Evolutionary conservation across 192 early-diverging fungal genomes (phyloP), one percentile per base, ranked within the genome.

Genomic region (Podochytrium sp.): DNA sequence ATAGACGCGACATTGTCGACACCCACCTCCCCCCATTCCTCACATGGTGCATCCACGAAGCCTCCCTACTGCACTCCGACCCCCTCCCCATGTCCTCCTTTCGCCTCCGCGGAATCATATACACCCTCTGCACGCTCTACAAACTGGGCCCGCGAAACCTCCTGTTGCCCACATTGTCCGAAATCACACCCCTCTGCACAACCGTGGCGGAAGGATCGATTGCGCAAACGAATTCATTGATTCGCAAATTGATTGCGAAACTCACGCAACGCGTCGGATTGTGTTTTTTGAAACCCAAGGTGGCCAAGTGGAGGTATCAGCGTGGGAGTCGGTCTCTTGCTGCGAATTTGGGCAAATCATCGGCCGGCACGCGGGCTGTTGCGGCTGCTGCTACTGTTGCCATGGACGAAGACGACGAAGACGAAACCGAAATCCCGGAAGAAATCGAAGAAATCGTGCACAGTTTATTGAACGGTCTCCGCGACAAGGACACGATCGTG

Each of bases 401-500:
- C n/a, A 47, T 25, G 0, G 74, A 82, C 55, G 77, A 70, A 6
- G 84, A 85, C 3, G 71, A 79, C 18, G 90, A 91, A 3, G 84
- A 90, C 4, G 84, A 91, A 40, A 83, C 82, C 35, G 93, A 96
- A 50, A 82, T 97, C 14, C 89, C 97, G 3, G 92, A 93, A 40
- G 86, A 90, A 23, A 83, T 97, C 6, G 97, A 98, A 74, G 72
- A 81, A 18, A 85, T 98, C 30, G 81, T 98, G 38, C 94, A 91
- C 20, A 86, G 92, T 53, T 78, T 98, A n/a, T 82, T 98, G 52
- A 89, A 87, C 43, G 92, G 89, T 18, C 78, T 98, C 33, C 86
- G 91, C 14, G 93, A 97, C 72, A 94, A 88, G 83, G 91, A 95
- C 69, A 99, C 98, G 0, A 92, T 99, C 69, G 96, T 99, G 2